Evolutionary conservation across 768 basidiomycete species (phyloP).

Genomic region (Termitomyces sp.): DNA sequence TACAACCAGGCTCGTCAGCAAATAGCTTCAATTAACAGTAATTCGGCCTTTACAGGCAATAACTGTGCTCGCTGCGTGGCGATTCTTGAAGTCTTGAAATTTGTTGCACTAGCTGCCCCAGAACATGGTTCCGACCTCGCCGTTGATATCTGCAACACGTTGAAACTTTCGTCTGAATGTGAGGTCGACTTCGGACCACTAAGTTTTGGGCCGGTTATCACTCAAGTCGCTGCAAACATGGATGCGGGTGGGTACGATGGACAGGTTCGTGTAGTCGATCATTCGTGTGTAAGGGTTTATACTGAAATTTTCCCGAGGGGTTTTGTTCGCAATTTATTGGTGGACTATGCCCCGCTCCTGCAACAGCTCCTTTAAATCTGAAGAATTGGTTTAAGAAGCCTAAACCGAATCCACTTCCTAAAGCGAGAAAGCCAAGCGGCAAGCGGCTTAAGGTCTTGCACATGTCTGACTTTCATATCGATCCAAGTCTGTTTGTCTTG

Average conservation of each 20-base stretch:
- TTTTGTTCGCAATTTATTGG: constrained; percentile 58
- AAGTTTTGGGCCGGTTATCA: constrained; percentile 56
- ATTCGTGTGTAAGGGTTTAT: not conserved
- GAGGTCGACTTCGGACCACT: constrained; percentile 41
- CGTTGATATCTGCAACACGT: constrained; percentile 55
- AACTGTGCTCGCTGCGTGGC: constrained; percentile 61
- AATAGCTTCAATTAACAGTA: constrained; percentile 51
- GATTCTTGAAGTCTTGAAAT: constrained; percentile 59
- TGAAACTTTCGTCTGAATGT: constrained; percentile 52
- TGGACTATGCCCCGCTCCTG: constrained; percentile 51
- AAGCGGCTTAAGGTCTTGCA: constrained; percentile 70
- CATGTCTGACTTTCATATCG: constrained; percentile 73
- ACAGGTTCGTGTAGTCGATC: constrained; percentile 40
- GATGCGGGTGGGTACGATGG: constrained; percentile 74
- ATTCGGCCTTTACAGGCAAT: constrained; percentile 48
- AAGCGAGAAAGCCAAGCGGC: constrained; percentile 56
- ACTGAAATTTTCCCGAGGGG: constrained; percentile 29
- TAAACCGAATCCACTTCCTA: constrained; percentile 67
- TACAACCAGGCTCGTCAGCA: constrained; percentile 54
- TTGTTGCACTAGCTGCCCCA: constrained; percentile 62
- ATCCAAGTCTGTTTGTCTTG: constrained; percentile 48
- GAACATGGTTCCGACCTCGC: constrained; percentile 54
- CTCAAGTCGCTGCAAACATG: constrained; percentile 70
- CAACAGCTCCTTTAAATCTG: constrained; percentile 57
- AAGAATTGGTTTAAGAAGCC: constrained; percentile 74